Evolutionary conservation across 1,284 basidiomycete species (phyloP).

Genomic region (Fistulina hepatica): DNA sequence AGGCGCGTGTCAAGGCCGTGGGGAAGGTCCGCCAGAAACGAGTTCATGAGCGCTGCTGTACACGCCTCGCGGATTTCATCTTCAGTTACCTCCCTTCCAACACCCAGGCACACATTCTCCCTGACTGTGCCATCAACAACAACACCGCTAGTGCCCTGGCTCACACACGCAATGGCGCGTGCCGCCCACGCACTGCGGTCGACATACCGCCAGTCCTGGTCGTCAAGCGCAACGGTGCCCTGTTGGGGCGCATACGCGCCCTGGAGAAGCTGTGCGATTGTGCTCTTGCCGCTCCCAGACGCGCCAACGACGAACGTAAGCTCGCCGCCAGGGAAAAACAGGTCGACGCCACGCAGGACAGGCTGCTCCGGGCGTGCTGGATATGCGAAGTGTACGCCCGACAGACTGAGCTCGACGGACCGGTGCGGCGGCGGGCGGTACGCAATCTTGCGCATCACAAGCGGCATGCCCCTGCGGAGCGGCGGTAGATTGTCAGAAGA

Average conservation of each 20-base stretch:
- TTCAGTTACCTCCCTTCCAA: conserved; percentile 47
- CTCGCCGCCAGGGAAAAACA: conserved; percentile 78
- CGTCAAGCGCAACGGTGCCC: conserved; percentile 71
- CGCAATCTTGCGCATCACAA: conserved; percentile 54
- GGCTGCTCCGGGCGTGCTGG: conserved; percentile 63
- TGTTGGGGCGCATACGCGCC: conserved; percentile 60
- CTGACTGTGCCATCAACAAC: conserved; percentile 71
- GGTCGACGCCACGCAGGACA: conserved; percentile 52
- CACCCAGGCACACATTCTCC: conserved; percentile 84
- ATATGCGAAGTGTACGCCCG: conserved; percentile 72
- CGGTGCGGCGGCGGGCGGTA: too few relatives aligned
- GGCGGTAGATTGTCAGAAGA: too few relatives aligned
- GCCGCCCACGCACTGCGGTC: conserved; percentile 70
- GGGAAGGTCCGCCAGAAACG: conserved; percentile 76
- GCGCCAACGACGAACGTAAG: conserved; percentile 90
- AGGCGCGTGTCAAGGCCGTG: conserved; percentile 86
- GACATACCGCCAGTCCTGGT: conserved; percentile 67
- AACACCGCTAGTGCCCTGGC: conserved; percentile 62
- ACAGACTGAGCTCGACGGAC: not conserved
- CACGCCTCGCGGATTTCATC: conserved; percentile 70
- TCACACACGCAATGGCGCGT: conserved; percentile 65
- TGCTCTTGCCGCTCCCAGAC: conserved; percentile 90
- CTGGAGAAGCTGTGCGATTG: conserved; percentile 74
- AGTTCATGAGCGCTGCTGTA: conserved; percentile 78
- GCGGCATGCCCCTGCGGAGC: conserved; percentile 9